phyloP scores from a whole-genome alignment of 1,284 basidiomycete genomes.

The Cryptococcus sp. region DNA sequence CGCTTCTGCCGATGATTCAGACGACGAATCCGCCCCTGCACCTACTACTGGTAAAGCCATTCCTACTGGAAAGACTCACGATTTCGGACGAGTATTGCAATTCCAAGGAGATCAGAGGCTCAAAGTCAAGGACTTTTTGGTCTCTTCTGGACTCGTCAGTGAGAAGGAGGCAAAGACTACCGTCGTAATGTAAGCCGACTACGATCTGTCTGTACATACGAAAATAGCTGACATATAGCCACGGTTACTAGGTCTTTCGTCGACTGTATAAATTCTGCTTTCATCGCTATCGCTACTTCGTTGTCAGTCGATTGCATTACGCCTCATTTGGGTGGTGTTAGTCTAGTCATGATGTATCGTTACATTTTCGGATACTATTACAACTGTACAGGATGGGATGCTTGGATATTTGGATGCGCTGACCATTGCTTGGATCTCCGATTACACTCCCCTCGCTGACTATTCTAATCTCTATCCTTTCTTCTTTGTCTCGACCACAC shows the following conservation, averaged over 20 bases:
- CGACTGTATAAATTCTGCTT: background rate
- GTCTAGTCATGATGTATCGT: constrained; percentile 1
- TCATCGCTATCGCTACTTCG: background rate
- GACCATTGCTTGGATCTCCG: too few relatives aligned
- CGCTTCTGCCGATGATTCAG: constrained; percentile 42
- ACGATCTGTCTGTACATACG: background rate
- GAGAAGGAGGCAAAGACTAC: constrained; percentile 50
- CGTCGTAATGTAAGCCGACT: constrained; percentile 45
- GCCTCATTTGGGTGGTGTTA: background rate
- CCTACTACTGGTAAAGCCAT: constrained; percentile 15
- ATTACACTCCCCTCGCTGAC: too few relatives aligned
- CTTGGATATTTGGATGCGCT: too few relatives aligned
- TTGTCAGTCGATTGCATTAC: background rate
- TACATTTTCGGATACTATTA: background rate
- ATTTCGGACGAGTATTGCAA: constrained; percentile 97
- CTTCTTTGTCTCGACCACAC: background rate
- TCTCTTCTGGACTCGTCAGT: constrained; percentile 52
- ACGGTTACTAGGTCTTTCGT: constrained; percentile 31
- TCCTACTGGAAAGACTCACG: constrained; percentile 68
- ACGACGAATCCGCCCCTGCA: constrained; percentile 41
- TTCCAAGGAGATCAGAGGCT: constrained; percentile 96
- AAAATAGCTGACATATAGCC: constrained; percentile 17
- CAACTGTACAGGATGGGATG: too few relatives aligned
- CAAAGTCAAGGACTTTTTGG: constrained; percentile 84
- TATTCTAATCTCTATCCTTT: background rate